Percentiles rank a stretch among this genome's conserved stretches.
phyloP scores from a whole-genome alignment of 805 yeast genomes.

The Sugiyamaella qingdaonensis region DNA sequence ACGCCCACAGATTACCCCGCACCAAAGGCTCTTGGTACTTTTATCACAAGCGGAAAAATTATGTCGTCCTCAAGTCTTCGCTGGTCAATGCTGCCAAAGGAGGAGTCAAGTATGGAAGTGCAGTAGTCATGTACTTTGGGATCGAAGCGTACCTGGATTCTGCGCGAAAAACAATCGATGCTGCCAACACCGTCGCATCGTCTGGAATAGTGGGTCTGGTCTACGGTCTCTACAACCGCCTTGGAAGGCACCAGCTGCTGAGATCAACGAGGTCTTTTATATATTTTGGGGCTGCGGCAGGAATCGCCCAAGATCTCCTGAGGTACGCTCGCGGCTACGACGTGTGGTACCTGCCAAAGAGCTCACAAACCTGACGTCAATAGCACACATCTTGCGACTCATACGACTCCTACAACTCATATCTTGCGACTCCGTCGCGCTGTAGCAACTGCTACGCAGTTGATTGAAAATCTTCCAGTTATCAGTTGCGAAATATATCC shows the following conservation, averaged over 20 bases:
- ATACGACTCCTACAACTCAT: too few species aligned
- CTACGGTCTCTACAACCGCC: slow-evolving; percentile 44
- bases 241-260: slow-evolving; percentile 26
- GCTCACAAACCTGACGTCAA: too few species aligned
- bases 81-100: slow-evolving; percentile 44
- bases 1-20: slow-evolving; percentile 74
- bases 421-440: too few species aligned
- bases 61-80: slow-evolving; percentile 60
- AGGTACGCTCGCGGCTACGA: slow-evolving; percentile 55
- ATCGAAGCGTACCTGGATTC: slow-evolving; percentile 60
- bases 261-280: slow-evolving; percentile 46
- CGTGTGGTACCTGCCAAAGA: slow-evolving; percentile 54
- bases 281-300: slow-evolving; percentile 54
- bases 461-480: too few species aligned
- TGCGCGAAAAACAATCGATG: slow-evolving; percentile 51
- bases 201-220: slow-evolving; percentile 48
- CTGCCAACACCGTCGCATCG: slow-evolving; percentile 58
- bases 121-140: slow-evolving; percentile 51
- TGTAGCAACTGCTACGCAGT: too few species aligned
- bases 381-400: too few species aligned
- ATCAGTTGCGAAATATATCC: too few species aligned
- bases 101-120: slow-evolving; percentile 40
- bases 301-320: slow-evolving; percentile 62
- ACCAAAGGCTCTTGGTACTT: slow-evolving; percentile 84
- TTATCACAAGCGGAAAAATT: slow-evolving; percentile 79